A percentile compares a stretch with the other conserved stretches of the same genome.
Evolutionary conservation across 148 eudicot genomes (phyloP).

Genomic region (Oxyria digyna): DNA sequence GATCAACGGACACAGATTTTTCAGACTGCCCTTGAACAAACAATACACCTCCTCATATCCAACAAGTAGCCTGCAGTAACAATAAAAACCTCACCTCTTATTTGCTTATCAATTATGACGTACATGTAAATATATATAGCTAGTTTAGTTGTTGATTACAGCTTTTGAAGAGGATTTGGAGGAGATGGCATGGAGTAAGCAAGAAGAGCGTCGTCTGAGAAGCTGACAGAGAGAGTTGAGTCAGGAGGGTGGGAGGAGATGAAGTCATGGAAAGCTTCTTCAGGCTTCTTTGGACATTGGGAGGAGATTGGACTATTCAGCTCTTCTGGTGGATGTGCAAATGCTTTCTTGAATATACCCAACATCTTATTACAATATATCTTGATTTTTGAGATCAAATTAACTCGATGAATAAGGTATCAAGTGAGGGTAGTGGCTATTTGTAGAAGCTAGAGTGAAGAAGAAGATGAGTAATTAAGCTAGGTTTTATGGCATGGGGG

Average conservation of each 20-base stretch:
- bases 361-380: slow-evolving; percentile 24
- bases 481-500: not conserved
- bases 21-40: slow-evolving; percentile 64
- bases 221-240: slow-evolving; percentile 44
- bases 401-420: not conserved
- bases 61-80: slow-evolving; percentile 50
- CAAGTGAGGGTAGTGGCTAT: not conserved
- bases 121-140: too few species aligned
- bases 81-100: not conserved
- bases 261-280: slow-evolving; percentile 59
- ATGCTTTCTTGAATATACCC: slow-evolving; percentile 85
- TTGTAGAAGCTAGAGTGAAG: not conserved
- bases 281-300: slow-evolving; percentile 23
- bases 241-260: slow-evolving; percentile 35
- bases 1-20: slow-evolving; percentile 57
- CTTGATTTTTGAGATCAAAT: too few species aligned
- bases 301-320: slow-evolving; percentile 71
- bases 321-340: slow-evolving; percentile 91
- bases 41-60: slow-evolving; percentile 79
- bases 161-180: slow-evolving; percentile 20
- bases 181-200: slow-evolving; percentile 38
- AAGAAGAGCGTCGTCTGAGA: slow-evolving; percentile 65
- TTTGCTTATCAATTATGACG: too few species aligned
- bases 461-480: not conserved
- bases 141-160: slow-evolving; percentile 33